A percentile compares a stretch with the other conserved stretches of the same genome.
Conservation (phyloP, 2,329 filamentous ascomycete genomes). For the Rosellinia necatrix region DNA sequence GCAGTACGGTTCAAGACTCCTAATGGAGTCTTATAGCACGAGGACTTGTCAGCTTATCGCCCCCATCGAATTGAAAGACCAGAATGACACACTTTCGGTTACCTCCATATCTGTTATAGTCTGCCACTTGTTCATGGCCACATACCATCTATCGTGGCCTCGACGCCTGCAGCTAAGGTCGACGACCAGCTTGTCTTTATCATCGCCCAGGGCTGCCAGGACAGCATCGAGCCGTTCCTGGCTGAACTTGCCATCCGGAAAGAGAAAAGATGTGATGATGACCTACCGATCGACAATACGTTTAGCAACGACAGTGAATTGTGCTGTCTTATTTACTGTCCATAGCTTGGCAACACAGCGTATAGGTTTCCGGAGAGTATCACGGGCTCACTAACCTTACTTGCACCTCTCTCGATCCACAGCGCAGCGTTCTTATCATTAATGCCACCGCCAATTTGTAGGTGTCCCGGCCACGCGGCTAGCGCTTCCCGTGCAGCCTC, state of each 20-base stretch:
- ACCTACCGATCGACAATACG: slow-evolving; percentile 63
- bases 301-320: not conserved
- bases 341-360: too few species aligned
- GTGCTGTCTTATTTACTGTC: not conserved
- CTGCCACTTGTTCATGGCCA: slow-evolving; percentile 99
- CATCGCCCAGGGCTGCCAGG: slow-evolving; percentile 71
- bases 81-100: slow-evolving; percentile 68
- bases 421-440: slow-evolving; percentile 79
- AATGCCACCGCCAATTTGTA: slow-evolving; percentile 96
- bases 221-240: slow-evolving; percentile 75
- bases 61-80: not conserved
- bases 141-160: slow-evolving; percentile 77
- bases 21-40: slow-evolving; percentile 69
- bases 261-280: slow-evolving; percentile 95
- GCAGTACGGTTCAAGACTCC: slow-evolving; percentile 84
- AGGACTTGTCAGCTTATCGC: slow-evolving; percentile 1
- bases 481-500: slow-evolving; percentile 79
- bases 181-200: slow-evolving; percentile 84
- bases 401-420: slow-evolving; percentile 88
- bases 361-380: not conserved
- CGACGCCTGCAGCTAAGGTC: slow-evolving; percentile 88
- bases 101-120: slow-evolving; percentile 96
- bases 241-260: slow-evolving; percentile 82
- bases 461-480: slow-evolving; percentile 73
- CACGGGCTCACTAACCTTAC: slow-evolving; percentile 69